Conservation (phyloP, 495 filamentous ascomycete species). For the Penicillium roqueforti region DNA sequence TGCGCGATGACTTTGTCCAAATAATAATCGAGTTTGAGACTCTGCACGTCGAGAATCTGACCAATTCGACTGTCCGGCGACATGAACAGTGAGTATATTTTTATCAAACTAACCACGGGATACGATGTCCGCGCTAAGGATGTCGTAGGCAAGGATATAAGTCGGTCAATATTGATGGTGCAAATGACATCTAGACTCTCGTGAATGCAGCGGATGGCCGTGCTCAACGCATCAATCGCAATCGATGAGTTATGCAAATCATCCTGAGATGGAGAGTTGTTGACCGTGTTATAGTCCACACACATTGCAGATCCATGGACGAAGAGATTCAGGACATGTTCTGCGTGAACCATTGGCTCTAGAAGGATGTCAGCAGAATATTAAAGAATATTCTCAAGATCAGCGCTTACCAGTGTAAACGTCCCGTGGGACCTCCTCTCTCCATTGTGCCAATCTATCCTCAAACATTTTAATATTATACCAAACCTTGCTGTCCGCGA, state of each 20-base stretch:
- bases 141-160: constrained; percentile 72
- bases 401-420: constrained; percentile 28
- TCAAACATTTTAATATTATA: constrained; percentile 74
- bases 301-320: constrained; percentile 85
- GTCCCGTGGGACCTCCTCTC: constrained; percentile 47
- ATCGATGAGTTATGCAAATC: constrained; percentile 45
- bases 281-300: constrained; percentile 49
- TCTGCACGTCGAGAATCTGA: constrained; percentile 68
- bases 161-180: constrained; percentile 51
- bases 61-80: constrained; percentile 65
- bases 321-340: constrained; percentile 62
- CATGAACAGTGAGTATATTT: constrained; percentile 75
- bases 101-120: constrained; percentile 80
- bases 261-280: constrained; percentile 13
- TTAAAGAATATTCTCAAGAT: background rate
- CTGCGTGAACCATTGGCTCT: constrained; percentile 30
- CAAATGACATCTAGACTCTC: constrained; percentile 68
- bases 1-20: constrained; percentile 62
- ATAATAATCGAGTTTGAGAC: constrained; percentile 71
- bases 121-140: constrained; percentile 76
- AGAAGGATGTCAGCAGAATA: constrained; percentile 8
- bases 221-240: constrained; percentile 63
- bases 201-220: constrained; percentile 69
- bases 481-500: constrained; percentile 69
- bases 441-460: constrained; percentile 68